Base-by-base conservation (phyloP, 2,329 filamentous ascomycete genomes). In the Neofusicoccum laricinum region DNA sequence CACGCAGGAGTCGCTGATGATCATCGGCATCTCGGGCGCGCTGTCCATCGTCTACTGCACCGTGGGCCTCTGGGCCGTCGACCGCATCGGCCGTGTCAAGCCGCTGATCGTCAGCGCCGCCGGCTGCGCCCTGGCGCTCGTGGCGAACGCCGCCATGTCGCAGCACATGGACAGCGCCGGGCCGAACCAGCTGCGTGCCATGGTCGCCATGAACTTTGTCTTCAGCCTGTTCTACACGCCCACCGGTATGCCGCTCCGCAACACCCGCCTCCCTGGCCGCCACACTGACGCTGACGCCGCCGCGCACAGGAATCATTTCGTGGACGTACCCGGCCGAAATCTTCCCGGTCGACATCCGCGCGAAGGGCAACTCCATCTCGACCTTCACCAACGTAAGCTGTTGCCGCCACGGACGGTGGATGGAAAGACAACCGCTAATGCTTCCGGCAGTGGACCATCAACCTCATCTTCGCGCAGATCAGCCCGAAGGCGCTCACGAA, bases 1-100 rank as follows among this genome's bases (percentile, higher is more conserved):
- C 2, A 79, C 75, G 0, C 76, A 77, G 7, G 80, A 76, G 0
- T 80, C 81, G 0, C 76, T 84, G 3, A 78, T 84, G 74, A 82
- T 84, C 53, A 80, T 83, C 66, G 82, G 82, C 3, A 79, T 84
- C 66, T 82, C 78, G 68, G 82, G 82, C 25, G 80, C 81, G 0
- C 74, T 85, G 7, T 80, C 81, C 0, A 80, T 80, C 34, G 70
- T 82, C 21, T 84, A 80, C 76, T 81, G 81, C 66, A 81, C 63
- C 64, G 68, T 82, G 5, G 80, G 81, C 57, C 77, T 84, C 65
- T 70, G 73, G 38, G 70, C 81, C 46, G 70, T 84, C 49, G 82
- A 85, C 68, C 77, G 73, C 15, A 71, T 84, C 48, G 81, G 81
- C 15, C 80, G 82, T 32, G 75, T 83, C 53, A 83, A 81, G 69